Base-by-base conservation (phyloP, 352 stramenopile species). In the Bremia lactucae region DNA sequence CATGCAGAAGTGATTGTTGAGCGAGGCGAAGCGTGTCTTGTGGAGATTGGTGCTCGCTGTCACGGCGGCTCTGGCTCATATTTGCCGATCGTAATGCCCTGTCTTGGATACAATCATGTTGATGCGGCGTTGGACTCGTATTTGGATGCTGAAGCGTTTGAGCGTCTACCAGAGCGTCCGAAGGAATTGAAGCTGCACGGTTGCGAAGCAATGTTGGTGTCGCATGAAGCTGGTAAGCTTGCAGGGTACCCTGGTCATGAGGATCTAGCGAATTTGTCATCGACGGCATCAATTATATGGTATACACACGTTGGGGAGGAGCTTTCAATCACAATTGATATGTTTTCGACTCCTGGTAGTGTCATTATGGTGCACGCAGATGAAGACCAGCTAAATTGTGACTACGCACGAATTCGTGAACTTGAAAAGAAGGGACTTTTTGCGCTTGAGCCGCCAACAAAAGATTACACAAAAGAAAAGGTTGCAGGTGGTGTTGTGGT, bases 31-130 rank as follows among this genome's bases (percentile, higher is more conserved):
- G 88, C 89, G 7, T 97, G 90, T 61, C 69, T 98, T 6, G 87
- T 98, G 5, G 91, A 97, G 71, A 95, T 97, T 50, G 95, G 95
- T 25, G 78, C 89, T 38, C 83, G 94, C 34, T 96, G 87, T 50
- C 94, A 97, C 60, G 94, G 94, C 28, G 94, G 87, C 31, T 90
- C 96, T 61, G 94, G 88, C 39, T 94, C 80, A 33, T 97, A 95
- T 66, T 38, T 90, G 23, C 80, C 87, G 0, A 87, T 97, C 36
- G 83, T 89, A 6, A 72, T 68, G 36, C 77, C 69, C 23, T 96
- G 70, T 72, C 87, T 90, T 22, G 80, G 80, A 22, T 97, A 97
- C 70, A 96, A 91, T 55, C 91, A 97, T 52, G 82, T 97, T 10
- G 85, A 96, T 23, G 73, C 59, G 20, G 88, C 87, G 29, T 61